Percentiles rank a stretch among this genome's conserved stretches.
Evolutionary conservation across 208 protist species (phyloP).

Genomic region (Trypanosoma mega): DNA sequence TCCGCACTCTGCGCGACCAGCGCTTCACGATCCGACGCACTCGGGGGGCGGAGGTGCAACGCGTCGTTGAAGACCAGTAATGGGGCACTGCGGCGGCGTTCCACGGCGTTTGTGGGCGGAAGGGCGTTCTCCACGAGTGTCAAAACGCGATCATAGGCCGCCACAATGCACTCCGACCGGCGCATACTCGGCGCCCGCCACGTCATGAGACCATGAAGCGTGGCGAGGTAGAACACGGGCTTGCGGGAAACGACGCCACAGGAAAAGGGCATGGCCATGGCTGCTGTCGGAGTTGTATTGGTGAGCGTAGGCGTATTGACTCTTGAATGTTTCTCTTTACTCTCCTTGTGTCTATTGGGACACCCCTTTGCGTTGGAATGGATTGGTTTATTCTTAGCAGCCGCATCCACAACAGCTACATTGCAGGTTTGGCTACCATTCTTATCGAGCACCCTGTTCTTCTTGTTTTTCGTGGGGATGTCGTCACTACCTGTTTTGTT

Average conservation of each 20-base stretch:
- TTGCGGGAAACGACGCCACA: slow-evolving; percentile 8
- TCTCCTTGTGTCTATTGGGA: too few species aligned
- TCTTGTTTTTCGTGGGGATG: not conserved
- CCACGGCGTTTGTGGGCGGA: slow-evolving; percentile 49
- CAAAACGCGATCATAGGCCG: slow-evolving; percentile 63
- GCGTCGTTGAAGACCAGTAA: slow-evolving; percentile 72
- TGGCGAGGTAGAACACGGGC: slow-evolving; percentile 53
- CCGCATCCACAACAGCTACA: too few species aligned
- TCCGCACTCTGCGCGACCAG: slow-evolving; percentile 30
- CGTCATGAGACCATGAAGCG: slow-evolving; percentile 77
- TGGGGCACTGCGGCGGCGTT: slow-evolving; percentile 58
- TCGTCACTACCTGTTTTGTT: not conserved
- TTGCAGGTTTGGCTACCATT: too few species aligned
- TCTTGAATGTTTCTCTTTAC: too few species aligned
- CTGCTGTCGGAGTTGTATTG: not conserved
- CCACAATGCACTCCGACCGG: slow-evolving; percentile 33
- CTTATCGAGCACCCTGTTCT: too few species aligned
- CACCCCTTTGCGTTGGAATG: too few species aligned
- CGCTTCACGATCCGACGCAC: slow-evolving; percentile 2
- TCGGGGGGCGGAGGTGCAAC: slow-evolving; percentile 44
- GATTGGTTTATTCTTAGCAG: too few species aligned
- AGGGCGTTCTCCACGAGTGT: slow-evolving; percentile 60
- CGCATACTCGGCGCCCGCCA: slow-evolving; percentile 81
- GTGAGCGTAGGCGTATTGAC: not conserved
- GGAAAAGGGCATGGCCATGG: slow-evolving; percentile 7